phyloP scores from a whole-genome alignment of 2,329 filamentous ascomycete species.

The Bisporella sp. region DNA sequence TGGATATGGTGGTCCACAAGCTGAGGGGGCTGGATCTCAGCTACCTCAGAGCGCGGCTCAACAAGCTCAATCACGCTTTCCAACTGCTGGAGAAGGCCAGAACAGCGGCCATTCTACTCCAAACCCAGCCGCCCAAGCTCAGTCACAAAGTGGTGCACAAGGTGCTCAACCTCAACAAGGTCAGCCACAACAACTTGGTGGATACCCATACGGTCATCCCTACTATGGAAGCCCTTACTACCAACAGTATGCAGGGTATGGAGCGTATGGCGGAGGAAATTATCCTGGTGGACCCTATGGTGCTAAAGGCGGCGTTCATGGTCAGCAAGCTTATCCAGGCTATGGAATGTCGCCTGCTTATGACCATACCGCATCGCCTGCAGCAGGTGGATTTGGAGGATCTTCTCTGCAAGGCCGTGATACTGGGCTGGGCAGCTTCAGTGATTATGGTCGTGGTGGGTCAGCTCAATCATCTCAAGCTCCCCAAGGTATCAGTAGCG shows the following conservation, averaged over 20 bases:
- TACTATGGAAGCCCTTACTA: constrained; percentile 60
- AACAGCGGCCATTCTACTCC: constrained; percentile 89
- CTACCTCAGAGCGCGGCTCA: constrained; percentile 71
- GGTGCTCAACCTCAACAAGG: constrained; percentile 31
- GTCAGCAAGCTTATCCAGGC: constrained; percentile 27
- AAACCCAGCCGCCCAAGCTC: constrained; percentile 60
- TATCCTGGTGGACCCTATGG: constrained; percentile 30
- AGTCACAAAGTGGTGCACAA: constrained; percentile 41
- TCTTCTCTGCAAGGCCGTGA: constrained; percentile 29
- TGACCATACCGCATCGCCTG: constrained; percentile 28
- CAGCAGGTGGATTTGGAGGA: constrained; percentile 24
- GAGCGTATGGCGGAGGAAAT: constrained; percentile 32
- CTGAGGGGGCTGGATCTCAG: constrained; percentile 50
- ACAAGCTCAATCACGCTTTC: constrained; percentile 51
- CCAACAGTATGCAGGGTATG: constrained; percentile 49
- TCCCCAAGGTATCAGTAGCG: constrained; percentile 25
- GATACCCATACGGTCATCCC: constrained; percentile 47
- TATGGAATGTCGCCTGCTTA: constrained; percentile 29
- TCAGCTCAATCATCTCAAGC: constrained; percentile 27
- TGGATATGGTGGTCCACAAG: constrained; percentile 63
- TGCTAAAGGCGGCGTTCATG: constrained; percentile 27
- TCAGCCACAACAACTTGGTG: constrained; percentile 40
- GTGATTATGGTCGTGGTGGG: constrained; percentile 28
- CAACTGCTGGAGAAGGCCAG: constrained; percentile 59
- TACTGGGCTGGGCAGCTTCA: constrained; percentile 24